Evolutionary conservation across 116 monocot genomes (phyloP).

Genomic region (Phalaenopsis hybrid): DNA sequence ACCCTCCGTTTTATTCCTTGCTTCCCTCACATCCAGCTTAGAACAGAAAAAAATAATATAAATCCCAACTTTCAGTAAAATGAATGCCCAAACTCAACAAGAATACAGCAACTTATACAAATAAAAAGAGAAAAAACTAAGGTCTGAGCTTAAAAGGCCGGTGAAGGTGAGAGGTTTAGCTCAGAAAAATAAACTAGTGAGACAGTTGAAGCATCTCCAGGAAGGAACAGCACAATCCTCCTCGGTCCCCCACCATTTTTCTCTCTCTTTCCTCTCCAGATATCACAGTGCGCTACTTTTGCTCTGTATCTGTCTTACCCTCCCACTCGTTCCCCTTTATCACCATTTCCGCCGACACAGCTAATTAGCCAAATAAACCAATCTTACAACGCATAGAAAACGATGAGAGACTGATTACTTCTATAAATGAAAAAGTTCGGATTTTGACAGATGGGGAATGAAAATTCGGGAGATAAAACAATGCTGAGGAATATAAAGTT

Average conservation of each 20-base stretch:
- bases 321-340: background rate
- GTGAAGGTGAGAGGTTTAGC: background rate
- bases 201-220: background rate
- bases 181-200: background rate
- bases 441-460: too few relatives aligned
- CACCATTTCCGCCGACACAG: constrained; percentile 5
- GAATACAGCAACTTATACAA: background rate
- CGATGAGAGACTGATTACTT: too few relatives aligned
- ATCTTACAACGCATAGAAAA: background rate
- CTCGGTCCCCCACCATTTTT: background rate
- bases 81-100: background rate
- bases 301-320: background rate
- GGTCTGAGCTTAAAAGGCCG: background rate
- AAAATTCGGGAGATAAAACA: background rate
- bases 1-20: background rate
- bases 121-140: background rate
- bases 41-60: background rate
- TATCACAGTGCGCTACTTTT: background rate
- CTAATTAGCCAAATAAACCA: background rate
- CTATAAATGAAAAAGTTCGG: too few relatives aligned
- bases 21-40: background rate
- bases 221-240: background rate
- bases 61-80: constrained; percentile 5
- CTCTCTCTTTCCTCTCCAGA: background rate
- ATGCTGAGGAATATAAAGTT: background rate